phyloP scores from a whole-genome alignment of 352 stramenopile genomes.

The Phytophthora ramorum region DNA sequence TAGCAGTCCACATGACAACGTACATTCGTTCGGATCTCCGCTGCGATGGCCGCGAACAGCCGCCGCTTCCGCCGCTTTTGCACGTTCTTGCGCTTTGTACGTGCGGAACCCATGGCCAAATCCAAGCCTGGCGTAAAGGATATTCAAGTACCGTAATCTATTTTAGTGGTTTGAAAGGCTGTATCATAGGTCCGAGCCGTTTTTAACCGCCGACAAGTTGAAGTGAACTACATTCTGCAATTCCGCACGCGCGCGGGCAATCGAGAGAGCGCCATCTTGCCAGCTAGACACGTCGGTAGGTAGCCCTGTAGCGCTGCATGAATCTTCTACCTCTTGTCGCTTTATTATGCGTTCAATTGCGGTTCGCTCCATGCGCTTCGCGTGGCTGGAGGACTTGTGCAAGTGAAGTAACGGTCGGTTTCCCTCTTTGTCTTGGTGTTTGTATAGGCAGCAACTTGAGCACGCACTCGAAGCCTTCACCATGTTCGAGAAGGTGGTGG shows the following conservation, averaged over 20 bases:
- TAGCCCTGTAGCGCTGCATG: neutral
- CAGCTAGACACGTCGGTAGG: slow-evolving; percentile 2
- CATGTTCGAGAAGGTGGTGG: slow-evolving; percentile 90
- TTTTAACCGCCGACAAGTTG: slow-evolving; percentile 31
- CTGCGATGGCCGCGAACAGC: slow-evolving; percentile 62
- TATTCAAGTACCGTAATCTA: slow-evolving; percentile 5
- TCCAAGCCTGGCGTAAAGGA: slow-evolving; percentile 10
- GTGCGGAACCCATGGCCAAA: slow-evolving; percentile 48
- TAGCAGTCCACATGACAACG: neutral
- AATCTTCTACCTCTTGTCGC: neutral
- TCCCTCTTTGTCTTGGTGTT: slow-evolving; percentile 9
- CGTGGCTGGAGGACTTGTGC: neutral
- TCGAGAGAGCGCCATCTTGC: slow-evolving; percentile 1
- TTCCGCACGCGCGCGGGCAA: slow-evolving; percentile 25
- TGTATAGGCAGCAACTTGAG: neutral
- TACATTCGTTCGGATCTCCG: slow-evolving; percentile 56
- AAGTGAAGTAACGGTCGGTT: slow-evolving; percentile 18
- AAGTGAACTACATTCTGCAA: slow-evolving; percentile 39
- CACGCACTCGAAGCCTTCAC: neutral
- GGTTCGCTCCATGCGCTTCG: slow-evolving; percentile 1
- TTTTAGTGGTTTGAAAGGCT: slow-evolving; percentile 1
- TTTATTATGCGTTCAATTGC: slow-evolving; percentile 7
- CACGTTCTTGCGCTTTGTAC: slow-evolving; percentile 80
- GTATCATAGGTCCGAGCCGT: slow-evolving; percentile 11
- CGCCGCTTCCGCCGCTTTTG: slow-evolving; percentile 79